A percentile compares a stretch with the other conserved stretches of the same genome.
Evolutionary conservation across 1,139 yeast genomes (phyloP).

Genomic region (Sugiyamaella xylanicola): DNA sequence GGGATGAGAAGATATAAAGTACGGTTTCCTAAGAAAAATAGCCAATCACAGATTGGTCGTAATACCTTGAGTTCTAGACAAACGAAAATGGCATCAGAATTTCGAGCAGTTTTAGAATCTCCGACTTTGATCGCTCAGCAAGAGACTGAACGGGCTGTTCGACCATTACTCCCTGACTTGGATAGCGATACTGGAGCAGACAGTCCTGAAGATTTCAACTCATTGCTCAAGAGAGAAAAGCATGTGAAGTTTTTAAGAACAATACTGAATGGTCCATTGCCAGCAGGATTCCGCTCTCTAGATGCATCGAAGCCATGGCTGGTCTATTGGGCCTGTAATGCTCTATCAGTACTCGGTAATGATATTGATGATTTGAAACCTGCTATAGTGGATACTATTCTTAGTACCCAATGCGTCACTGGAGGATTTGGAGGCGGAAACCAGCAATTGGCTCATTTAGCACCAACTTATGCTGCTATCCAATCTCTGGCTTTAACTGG

Average conservation of each 20-base stretch:
- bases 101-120: neutral
- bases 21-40: constrained; percentile 1
- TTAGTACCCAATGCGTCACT: constrained; percentile 39
- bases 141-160: constrained; percentile 14
- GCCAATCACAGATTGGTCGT: neutral
- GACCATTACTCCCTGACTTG: constrained; percentile 5
- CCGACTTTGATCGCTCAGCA: constrained; percentile 12
- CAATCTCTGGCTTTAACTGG: constrained; percentile 60
- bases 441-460: constrained; percentile 80
- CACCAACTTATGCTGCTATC: constrained; percentile 80
- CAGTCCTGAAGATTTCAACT: neutral
- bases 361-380: constrained; percentile 32
- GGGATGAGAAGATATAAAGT: constrained; percentile 14
- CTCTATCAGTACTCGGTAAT: constrained; percentile 49
- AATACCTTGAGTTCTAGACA: neutral
- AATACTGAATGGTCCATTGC: constrained; percentile 52
- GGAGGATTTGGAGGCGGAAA: constrained; percentile 89
- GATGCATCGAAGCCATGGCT: constrained; percentile 96
- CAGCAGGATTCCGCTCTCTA: constrained; percentile 51
- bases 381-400: constrained; percentile 40
- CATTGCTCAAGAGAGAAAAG: constrained; percentile 36
- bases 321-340: constrained; percentile 77
- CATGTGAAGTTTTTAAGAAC: constrained; percentile 48
- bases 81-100: constrained; percentile 3
- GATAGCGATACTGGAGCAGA: neutral